Evolutionary conservation across 768 basidiomycete genomes (phyloP).

Genomic region (Termitomyces sp.): DNA sequence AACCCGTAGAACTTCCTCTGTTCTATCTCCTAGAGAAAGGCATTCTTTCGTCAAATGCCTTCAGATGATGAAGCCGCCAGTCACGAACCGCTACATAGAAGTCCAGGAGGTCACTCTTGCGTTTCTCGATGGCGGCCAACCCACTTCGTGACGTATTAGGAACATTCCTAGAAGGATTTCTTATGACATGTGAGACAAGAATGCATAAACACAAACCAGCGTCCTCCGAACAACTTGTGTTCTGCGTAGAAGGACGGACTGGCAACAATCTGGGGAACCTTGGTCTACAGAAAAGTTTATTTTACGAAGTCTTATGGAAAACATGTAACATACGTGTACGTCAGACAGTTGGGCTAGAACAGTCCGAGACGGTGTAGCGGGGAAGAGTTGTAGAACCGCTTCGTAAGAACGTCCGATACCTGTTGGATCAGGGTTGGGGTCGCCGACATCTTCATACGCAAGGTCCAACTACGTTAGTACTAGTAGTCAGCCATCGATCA

Average conservation of each 20-base stretch:
- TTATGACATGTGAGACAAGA: background rate
- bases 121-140: constrained; percentile 27
- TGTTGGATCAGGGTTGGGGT: constrained; percentile 30
- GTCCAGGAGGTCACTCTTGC: constrained; percentile 29
- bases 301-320: background rate
- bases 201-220: constrained; percentile 19
- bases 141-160: constrained; percentile 27
- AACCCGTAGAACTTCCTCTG: constrained; percentile 34
- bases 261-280: constrained; percentile 28
- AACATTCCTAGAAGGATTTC: constrained; percentile 20
- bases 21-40: constrained; percentile 22
- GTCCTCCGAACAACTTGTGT: constrained; percentile 30
- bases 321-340: constrained; percentile 20
- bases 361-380: constrained; percentile 25
- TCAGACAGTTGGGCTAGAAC: constrained; percentile 24
- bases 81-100: constrained; percentile 27
- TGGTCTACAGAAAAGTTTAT: constrained; percentile 15
- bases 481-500: background rate
- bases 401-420: constrained; percentile 35
- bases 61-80: background rate
- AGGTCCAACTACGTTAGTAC: constrained; percentile 25
- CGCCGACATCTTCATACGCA: constrained; percentile 33
- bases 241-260: constrained; percentile 30
- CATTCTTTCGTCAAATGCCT: background rate
- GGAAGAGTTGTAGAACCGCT: constrained; percentile 27